Evolutionary conservation across 2,329 filamentous ascomycete genomes (phyloP), one percentile per base, ranked within the genome.

Genomic region (Exserohilum rostratum): DNA sequence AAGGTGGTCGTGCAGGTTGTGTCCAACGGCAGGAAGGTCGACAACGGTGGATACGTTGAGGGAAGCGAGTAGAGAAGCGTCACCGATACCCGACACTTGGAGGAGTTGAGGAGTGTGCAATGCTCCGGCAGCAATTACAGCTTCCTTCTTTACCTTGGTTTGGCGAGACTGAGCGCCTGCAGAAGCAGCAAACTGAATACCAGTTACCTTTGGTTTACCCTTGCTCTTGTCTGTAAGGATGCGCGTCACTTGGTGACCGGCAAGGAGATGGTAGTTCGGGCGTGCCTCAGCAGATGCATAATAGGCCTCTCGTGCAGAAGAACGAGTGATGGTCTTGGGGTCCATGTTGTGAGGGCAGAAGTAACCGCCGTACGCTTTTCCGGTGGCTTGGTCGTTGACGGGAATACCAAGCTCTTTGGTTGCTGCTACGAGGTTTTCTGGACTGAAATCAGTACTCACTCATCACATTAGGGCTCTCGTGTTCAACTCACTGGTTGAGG

Each of bases 21-120:
- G 55, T 15, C 66, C 66, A n/a, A 69, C 65, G 1, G 63, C 66
- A 5, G 68, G 63, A 13, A 71, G 61, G 46, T 70, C 55, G 10
- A 68, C 59, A 12, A 67, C 53, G 3, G 57, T 54, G 3, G 55
- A 33, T 2, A 67, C 61, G 2, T 59, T 59, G 51, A 70, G 64
- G 7, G 45, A 56, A 25, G 53, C 49, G 3, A 70, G 64, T 4
- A 65, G 53, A 6, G 52, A 37, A 15, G 62, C 30, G 27, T 66
- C 65, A 25, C 68, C 68, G n/a, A 71, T 67, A 7, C 68, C 68
- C 25, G 66, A 69, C 1, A 68, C 54, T 29, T 70, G 68, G 10
- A 71, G 56, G 1, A 71, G 40, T 45, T 71, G 67, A 6, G 68
- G 67, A 1, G 66, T 66, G 44, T 68, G 66, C 6, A 71, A 27